phyloP scores from a whole-genome alignment of 2,329 filamentous ascomycete genomes.

The Pyrenophora graminea region DNA sequence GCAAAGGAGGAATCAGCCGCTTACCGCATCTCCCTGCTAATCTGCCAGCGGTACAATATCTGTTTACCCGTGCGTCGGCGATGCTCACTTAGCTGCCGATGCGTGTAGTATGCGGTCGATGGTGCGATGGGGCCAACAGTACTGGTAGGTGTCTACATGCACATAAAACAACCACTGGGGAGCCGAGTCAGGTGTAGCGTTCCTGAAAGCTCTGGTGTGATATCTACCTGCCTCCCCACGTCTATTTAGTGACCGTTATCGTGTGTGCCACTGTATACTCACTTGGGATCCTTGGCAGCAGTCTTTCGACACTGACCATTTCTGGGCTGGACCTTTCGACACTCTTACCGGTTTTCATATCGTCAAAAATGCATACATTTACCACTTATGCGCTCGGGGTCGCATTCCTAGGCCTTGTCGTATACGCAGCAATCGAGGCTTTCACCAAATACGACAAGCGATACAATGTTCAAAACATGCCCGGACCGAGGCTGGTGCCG shows the following conservation, averaged over 20 bases:
- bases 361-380: slow-evolving; percentile 46
- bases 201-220: slow-evolving; percentile 10
- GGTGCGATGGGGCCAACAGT: slow-evolving; percentile 8
- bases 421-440: slow-evolving; percentile 42
- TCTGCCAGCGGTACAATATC: not conserved
- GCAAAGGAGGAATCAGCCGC: not conserved
- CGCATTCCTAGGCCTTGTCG: slow-evolving; percentile 45
- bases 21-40: too few relatives aligned
- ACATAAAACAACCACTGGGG: slow-evolving; percentile 24
- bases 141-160: slow-evolving; percentile 4
- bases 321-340: not conserved
- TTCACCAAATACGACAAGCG: slow-evolving; percentile 44
- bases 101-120: slow-evolving; percentile 4
- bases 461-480: slow-evolving; percentile 43
- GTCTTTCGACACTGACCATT: not conserved
- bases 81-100: slow-evolving; percentile 7
- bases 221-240: slow-evolving; percentile 21
- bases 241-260: slow-evolving; percentile 6
- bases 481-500: slow-evolving; percentile 48
- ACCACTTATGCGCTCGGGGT: slow-evolving; percentile 45
- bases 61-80: not conserved
- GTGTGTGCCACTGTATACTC: slow-evolving; percentile 2
- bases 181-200: slow-evolving; percentile 24
- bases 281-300: slow-evolving; percentile 1
- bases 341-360: slow-evolving; percentile 1